Conservation (phyloP, 2,329 filamentous ascomycete species). For the Biscogniauxia mediterranea region DNA sequence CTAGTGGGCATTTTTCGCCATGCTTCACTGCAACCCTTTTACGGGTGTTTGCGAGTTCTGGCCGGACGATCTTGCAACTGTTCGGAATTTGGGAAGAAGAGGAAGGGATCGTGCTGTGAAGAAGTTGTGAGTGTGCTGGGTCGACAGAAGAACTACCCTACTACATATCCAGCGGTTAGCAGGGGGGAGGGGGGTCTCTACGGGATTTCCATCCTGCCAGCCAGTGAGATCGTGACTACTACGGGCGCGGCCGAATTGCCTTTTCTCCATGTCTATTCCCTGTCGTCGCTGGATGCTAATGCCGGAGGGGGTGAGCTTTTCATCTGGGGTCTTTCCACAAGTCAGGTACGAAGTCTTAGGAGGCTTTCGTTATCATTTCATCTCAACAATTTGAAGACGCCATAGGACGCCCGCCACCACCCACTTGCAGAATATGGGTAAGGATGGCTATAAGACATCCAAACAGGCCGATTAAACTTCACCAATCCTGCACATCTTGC, state of each 20-base stretch:
- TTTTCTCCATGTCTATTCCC: constrained; percentile 27
- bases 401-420: background rate
- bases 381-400: background rate
- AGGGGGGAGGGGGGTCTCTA: constrained; percentile 12
- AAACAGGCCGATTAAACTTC: background rate
- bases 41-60: constrained; percentile 25
- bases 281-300: constrained; percentile 14
- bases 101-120: constrained; percentile 19
- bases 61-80: constrained; percentile 21
- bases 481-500: constrained; percentile 3
- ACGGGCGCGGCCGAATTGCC: constrained; percentile 11
- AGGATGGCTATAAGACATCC: background rate
- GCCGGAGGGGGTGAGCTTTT: too few relatives aligned
- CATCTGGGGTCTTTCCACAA: background rate
- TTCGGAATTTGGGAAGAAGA: constrained; percentile 16
- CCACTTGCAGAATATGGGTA: background rate
- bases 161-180: constrained; percentile 13
- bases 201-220: constrained; percentile 23
- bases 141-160: constrained; percentile 13
- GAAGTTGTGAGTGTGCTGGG: constrained; percentile 10
- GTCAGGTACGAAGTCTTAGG: background rate
- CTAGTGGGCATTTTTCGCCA: constrained; percentile 16
- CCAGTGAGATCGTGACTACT: constrained; percentile 23
- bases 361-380: background rate
- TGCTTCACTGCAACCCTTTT: constrained; percentile 26